Evolutionary conservation across 441 rosid species (phyloP), one percentile per base, ranked within the genome.

Genomic region (Gossypium davidsonii): DNA sequence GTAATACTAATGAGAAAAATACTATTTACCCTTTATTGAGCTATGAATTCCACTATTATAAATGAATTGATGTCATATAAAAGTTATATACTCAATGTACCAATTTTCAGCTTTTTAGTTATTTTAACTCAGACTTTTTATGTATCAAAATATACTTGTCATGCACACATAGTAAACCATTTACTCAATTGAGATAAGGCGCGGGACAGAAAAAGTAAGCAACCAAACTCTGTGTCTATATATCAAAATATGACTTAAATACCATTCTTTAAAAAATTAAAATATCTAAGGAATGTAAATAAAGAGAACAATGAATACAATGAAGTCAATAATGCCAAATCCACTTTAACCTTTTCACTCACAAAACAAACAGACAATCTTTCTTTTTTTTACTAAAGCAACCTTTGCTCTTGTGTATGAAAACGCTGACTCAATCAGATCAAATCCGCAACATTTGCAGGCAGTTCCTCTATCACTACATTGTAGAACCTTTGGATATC

Each of bases 401-500:
- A 42, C 7, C 1, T 48, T 46, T 6, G 46, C 1, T 23, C 67
- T n/a, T 44, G 11, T 39, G 18, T 18, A 44, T 17, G 20, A 31
- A 18, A 61, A 6, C 1, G 23, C 6, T 53, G 34, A 18, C 6
- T 4, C 23, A 55, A 20, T 48, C 69, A 67, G 46, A 73, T 64
- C 44, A 65, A 66, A 56, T 73, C 76, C n/a, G 44, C 64, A 37
- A 73, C 64, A 39, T 55, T 73, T 53, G 55, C 55, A 9, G 71
- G 76, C 26, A 73, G 60, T 25, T 73, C 70, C 62, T 31, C 70
- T 11, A 65, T 73, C 64, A 55, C n/a, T 15, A 46, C 75, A 18
- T 48, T 70, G 71, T 76, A 76, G 63, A 76, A 70, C 37, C 37
- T 70, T 75, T 76, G 61, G 18, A 76, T 71, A 26, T 71, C 72